phyloP scores from a whole-genome alignment of 768 basidiomycete genomes.

The Lentinula sp. region DNA sequence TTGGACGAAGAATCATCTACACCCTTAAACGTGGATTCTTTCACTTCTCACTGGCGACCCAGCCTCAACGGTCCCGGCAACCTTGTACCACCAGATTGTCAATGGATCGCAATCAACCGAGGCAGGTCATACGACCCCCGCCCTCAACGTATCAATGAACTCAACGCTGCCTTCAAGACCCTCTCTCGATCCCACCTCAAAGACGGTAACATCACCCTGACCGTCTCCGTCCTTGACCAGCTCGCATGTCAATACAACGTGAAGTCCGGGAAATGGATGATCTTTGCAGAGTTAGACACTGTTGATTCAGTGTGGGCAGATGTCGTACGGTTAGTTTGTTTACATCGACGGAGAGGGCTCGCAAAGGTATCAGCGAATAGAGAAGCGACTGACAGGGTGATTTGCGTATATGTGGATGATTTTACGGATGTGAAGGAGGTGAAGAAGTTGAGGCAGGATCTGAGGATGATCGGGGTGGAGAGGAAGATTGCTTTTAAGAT shows the following conservation, averaged over 20 bases:
- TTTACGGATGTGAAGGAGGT: slow-evolving; percentile 20
- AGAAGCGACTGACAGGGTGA: slow-evolving; percentile 19
- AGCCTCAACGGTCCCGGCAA: slow-evolving; percentile 21
- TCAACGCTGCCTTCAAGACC: slow-evolving; percentile 13
- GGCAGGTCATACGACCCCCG: slow-evolving; percentile 9
- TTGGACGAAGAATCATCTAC: slow-evolving; percentile 18
- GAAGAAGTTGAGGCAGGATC: slow-evolving; percentile 22
- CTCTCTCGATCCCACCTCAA: slow-evolving; percentile 14
- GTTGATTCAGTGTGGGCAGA: slow-evolving; percentile 30
- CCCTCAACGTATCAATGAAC: slow-evolving; percentile 7
- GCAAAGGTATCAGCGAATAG: slow-evolving; percentile 32
- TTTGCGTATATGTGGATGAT: slow-evolving; percentile 23
- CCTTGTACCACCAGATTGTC: slow-evolving; percentile 15
- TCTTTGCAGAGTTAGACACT: slow-evolving; percentile 22
- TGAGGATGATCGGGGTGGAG: slow-evolving; percentile 25
- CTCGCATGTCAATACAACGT: slow-evolving; percentile 26
- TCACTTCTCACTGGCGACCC: slow-evolving; percentile 30
- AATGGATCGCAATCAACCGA: slow-evolving; percentile 28
- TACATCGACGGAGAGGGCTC: slow-evolving; percentile 18
- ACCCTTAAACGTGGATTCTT: slow-evolving; percentile 18
- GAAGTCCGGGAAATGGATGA: slow-evolving; percentile 31
- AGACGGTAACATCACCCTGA: slow-evolving; percentile 14
- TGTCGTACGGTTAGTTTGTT: slow-evolving; percentile 23
- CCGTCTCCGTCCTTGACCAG: slow-evolving; percentile 23
- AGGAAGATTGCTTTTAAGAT: slow-evolving; percentile 14